Conservation (phyloP, 768 basidiomycete species). For the Lactarius akahatsu region DNA sequence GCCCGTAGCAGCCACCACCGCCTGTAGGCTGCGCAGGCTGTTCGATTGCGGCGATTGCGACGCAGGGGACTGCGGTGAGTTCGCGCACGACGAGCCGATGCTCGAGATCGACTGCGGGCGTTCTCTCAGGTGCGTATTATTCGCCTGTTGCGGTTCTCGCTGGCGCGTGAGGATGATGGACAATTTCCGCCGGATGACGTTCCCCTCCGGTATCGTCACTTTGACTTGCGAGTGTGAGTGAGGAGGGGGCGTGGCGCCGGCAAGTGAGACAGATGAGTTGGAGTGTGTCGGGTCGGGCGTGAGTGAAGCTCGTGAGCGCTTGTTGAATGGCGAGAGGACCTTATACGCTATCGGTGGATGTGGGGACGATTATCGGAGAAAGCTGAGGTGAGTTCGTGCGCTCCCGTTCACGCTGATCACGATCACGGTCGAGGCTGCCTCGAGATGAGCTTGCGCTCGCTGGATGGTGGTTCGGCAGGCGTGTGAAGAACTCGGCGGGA, state of each 20-base stretch:
- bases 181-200: slow-evolving; percentile 34
- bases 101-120: slow-evolving; percentile 58
- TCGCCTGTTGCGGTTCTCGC: slow-evolving; percentile 19
- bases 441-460: slow-evolving; percentile 24
- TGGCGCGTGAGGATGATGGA: slow-evolving; percentile 41
- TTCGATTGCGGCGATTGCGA: slow-evolving; percentile 42
- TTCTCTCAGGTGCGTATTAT: slow-evolving; percentile 41
- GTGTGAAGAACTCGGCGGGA: slow-evolving; percentile 54
- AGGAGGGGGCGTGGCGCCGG: neutral
- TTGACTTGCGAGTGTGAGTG: neutral
- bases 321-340: slow-evolving; percentile 32
- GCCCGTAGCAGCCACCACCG: slow-evolving; percentile 30
- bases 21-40: slow-evolving; percentile 59
- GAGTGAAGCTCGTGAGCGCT: slow-evolving; percentile 18
- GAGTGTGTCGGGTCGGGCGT: slow-evolving; percentile 26
- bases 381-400: slow-evolving; percentile 11
- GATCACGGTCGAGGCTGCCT: slow-evolving; percentile 21
- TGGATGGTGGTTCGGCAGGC: slow-evolving; percentile 41
- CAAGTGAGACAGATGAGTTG: slow-evolving; percentile 27
- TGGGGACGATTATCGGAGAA: slow-evolving; percentile 4
- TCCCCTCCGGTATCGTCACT: slow-evolving; percentile 18
- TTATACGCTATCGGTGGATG: slow-evolving; percentile 33
- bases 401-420: slow-evolving; percentile 1
- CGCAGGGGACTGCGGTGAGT: slow-evolving; percentile 39
- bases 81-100: slow-evolving; percentile 37